Evolutionary conservation across 2,329 filamentous ascomycete genomes (phyloP), one percentile per base, ranked within the genome.

Genomic region (Ceratocystis smalleyi): DNA sequence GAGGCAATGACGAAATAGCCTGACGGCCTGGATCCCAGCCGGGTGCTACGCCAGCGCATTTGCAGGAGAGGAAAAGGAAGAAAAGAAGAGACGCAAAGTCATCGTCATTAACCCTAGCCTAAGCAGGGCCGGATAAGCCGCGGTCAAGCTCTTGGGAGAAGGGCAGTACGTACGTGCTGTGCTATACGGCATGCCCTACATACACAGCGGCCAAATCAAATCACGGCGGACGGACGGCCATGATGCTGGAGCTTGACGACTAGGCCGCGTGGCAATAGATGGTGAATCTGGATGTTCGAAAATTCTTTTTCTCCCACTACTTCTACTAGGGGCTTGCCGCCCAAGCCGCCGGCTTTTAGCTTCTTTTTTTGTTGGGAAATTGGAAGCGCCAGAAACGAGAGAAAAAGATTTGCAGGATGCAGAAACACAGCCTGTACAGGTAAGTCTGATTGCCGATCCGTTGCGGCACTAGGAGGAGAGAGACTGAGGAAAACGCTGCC

Each of bases 321-420:
- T 51, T 24, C 8, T 51, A 5, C 24, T 47, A 19, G 3, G 3
- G 19, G 8, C 12, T 51, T 24, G 10, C 10, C 10, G 35, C 5
- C 17, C 47, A 51, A 51, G 47, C 47, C 47, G 27, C 10, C 22
- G 2, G 19, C 8, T 51, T 51, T 24, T 51, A 51, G 47, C 19
- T 32, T 30, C n/a, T 35, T 57, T 57, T 54, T 57, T 57, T 57
- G 51, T 57, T 57, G 51, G 12, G 51, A 57, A 57, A 57, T 57
- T 57, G 12, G 27, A 57, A 35, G 27, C 51, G 24, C 17, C 51
- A 32, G n/a, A 57, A 24, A 30, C 17, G 12, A 22, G 10, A 22
- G 22, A 57, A 17, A 57, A 27, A 19, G 15, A 57, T 57, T 57
- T 32, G 51, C 51, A 57, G 27, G 27, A 57, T n/a, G 24, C 51